These are phyloP conservation scores for Isoetes taiwanensis DNA, from an alignment of 75 land plant genomes.

Conservation along the genomic window DNA sequence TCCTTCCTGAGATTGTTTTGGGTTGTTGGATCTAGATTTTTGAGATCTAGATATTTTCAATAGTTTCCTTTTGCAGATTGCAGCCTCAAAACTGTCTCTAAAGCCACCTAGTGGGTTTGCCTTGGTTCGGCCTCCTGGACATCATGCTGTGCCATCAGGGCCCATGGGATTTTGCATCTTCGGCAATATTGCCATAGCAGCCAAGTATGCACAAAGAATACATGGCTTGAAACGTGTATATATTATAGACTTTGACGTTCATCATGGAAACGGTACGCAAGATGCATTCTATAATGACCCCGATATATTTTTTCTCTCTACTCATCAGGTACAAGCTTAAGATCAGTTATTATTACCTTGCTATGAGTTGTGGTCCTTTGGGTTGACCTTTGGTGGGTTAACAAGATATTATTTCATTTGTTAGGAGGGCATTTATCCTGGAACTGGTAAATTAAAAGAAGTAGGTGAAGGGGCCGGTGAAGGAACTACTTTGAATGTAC, in stretches of 20 bases:
- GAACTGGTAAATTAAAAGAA: slow-evolving; percentile 79
- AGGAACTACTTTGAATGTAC: slow-evolving; percentile 82
- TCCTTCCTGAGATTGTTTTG: background rate
- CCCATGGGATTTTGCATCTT: slow-evolving; percentile 99
- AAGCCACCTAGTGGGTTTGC: slow-evolving; percentile 88
- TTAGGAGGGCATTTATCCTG: slow-evolving; percentile 97
- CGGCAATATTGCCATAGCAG: slow-evolving; percentile 92
- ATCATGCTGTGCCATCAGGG: slow-evolving; percentile 86
- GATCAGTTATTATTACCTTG: too few relatives aligned
- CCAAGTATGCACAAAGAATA: slow-evolving; percentile 75
- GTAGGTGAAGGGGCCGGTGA: slow-evolving; percentile 80
- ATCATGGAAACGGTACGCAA: slow-evolving; percentile 95
- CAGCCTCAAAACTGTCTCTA: slow-evolving; percentile 40
- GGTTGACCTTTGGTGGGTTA: too few relatives aligned
- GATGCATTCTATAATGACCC: slow-evolving; percentile 96
- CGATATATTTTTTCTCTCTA: slow-evolving; percentile 80
- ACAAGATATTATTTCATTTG: too few relatives aligned
- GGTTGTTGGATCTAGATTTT: background rate
- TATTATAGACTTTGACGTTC: slow-evolving; percentile 96
- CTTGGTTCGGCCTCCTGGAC: slow-evolving; percentile 90
- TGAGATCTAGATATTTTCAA: slow-evolving; percentile 10
- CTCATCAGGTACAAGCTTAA: slow-evolving; percentile 96
- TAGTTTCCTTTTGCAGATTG: slow-evolving; percentile 38
- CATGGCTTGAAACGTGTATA: slow-evolving; percentile 73
- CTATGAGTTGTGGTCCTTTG: too few relatives aligned